Base-by-base conservation (phyloP, 495 filamentous ascomycete genomes). In the Penicillium goetzii region DNA sequence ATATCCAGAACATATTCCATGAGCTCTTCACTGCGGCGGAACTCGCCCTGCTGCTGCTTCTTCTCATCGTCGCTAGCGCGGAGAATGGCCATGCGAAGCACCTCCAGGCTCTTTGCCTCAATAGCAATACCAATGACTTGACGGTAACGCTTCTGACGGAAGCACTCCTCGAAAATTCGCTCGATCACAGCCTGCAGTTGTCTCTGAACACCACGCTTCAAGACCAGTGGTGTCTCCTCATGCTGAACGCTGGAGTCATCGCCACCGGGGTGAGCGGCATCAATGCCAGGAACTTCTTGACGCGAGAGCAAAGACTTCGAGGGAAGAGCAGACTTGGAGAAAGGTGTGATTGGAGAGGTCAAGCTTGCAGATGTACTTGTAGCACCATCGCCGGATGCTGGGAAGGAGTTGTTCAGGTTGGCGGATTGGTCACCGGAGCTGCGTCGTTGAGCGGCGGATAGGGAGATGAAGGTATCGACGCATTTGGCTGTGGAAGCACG, bases 41-140 rank as follows among this genome's bases (percentile, higher is more conserved):
- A 78, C 62, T 83, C 76, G 57, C 80, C 84, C 63, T 83, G 83
- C 73, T 83, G 83, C 73, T 85, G 78, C 58, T 84, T 84, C 79
- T 89, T 93, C 77, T 89, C 90, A 68, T 93, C 92, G 56, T 92
- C 86, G 71, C 87, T 92, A 70, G 92, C 86, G 15, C 87, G 81
- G 64, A 93, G 86, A 65, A 99, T 97, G 41, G 92, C 89, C 62
- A 88, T 85, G 47, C 92, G 90, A 28, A 99, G 88, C 26, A 97
- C 90, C 57, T 96, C 91, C 36, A 98, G 83, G 68, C 92, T 95
- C 73, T 93, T 90, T 33, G 96, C 96, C 72, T 99, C 96, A 40
- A 99, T 89, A 14, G 96, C 95, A 62, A 99, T 97, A 56, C 96
- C 96, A 61, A 99, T 93, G n/a, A 98, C 96, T 75, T 98, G 96